Evolutionary conservation across 23 red algal genomes (phyloP).

Genomic region (Pyropia yezoensis): DNA sequence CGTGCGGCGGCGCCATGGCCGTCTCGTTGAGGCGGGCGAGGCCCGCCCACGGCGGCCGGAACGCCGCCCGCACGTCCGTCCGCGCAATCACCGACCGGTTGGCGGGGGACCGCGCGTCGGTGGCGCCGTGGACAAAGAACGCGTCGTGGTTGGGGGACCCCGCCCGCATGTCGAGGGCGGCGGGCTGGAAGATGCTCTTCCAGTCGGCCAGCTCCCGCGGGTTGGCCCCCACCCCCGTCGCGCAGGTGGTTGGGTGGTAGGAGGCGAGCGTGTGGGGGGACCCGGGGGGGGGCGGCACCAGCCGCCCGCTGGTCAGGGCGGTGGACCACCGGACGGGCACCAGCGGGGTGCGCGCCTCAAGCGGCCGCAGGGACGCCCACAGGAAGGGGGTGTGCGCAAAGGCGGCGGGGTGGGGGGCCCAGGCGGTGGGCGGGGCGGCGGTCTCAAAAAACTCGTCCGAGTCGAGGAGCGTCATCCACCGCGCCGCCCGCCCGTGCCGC

Average conservation of each 20-base stretch:
- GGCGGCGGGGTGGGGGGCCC: no score
- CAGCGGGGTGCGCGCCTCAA: conserved; percentile 1
- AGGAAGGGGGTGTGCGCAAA: no score
- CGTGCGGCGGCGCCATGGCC: no score
- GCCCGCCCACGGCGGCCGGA: no score
- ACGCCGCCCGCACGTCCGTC: no score
- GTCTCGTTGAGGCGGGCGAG: no score
- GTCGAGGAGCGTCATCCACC: conserved; percentile 50
- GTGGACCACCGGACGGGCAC: conserved; percentile 41
- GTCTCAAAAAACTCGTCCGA: conserved; percentile 59
- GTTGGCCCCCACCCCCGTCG: conserved; percentile 4
- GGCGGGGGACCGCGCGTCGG: conserved; percentile 7
- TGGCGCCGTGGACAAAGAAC: conserved; percentile 12
- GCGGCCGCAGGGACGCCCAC: no score
- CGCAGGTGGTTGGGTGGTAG: conserved; percentile 22
- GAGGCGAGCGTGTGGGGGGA: conserved; percentile 8
- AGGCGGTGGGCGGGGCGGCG: not conserved
- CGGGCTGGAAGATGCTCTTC: conserved; percentile 31
- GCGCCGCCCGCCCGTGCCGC: conserved; percentile 7
- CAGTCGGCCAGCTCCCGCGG: conserved; percentile 8
- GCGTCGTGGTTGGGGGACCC: conserved; percentile 15
- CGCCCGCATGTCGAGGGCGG: conserved; percentile 8
- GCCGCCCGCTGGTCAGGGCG: conserved; percentile 32
- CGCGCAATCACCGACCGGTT: no score
- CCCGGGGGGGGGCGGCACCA: conserved; percentile 8